Percentiles rank a stretch among this genome's conserved stretches.
Evolutionary conservation across 106 monocot species (phyloP).

Genomic region (Apostasia shenzhenica): DNA sequence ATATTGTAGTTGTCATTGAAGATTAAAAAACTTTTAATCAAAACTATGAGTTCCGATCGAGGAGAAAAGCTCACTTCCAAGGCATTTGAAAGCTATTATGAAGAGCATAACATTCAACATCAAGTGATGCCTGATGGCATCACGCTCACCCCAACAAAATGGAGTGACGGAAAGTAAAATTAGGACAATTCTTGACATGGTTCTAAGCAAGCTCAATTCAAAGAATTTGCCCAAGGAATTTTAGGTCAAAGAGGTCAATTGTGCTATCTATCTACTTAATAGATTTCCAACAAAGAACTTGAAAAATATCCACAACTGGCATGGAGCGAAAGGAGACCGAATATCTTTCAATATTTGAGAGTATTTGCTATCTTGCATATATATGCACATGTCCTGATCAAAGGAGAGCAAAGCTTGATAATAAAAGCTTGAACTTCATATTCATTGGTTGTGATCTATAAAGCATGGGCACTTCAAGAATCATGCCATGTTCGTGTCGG

Average conservation of each 20-base stretch:
- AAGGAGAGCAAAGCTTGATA: neutral
- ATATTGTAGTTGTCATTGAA: no score
- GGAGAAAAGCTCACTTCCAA: no score
- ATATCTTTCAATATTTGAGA: neutral
- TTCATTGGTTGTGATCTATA: no score
- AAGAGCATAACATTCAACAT: neutral
- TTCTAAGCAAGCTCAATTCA: neutral
- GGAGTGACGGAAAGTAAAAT: neutral
- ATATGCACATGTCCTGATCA: neutral
- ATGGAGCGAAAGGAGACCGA: neutral
- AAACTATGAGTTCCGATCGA: no score
- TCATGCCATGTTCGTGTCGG: no score
- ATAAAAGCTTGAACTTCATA: neutral
- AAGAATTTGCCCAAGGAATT: neutral
- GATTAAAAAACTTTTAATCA: no score
- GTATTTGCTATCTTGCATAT: neutral
- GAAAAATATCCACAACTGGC: neutral
- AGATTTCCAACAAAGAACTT: neutral
- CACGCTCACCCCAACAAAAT: no score
- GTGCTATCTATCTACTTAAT: neutral
- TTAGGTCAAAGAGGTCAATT: neutral
- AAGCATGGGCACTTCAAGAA: no score
- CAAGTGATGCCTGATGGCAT: neutral
- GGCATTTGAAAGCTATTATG: neutral
- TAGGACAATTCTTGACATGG: neutral